Evolutionary conservation across 768 basidiomycete genomes (phyloP), one percentile per base, ranked within the genome.

Genomic region (Lactarius vividus): DNA sequence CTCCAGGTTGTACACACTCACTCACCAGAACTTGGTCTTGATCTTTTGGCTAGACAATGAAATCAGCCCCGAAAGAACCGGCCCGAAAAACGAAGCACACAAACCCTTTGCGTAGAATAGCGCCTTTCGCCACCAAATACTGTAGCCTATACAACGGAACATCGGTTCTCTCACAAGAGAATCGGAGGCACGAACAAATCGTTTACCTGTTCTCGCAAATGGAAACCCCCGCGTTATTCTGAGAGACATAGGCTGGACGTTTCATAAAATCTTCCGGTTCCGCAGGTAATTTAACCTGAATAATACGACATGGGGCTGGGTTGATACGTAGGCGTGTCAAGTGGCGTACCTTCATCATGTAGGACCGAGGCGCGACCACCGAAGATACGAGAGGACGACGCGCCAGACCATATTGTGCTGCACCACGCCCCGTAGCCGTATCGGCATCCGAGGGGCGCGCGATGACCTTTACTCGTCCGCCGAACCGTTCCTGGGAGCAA

Each of bases 81-180:
- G 35, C 54, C 46, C 35, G 31, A 26, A 55, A 55, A 63, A 63
- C 58, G 58, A 55, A 62, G 13, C n/a, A 10, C 29, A 76, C 85
- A 72, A 74, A 91, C 90, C 90, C 92, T 77, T 93, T 94, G 66
- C 91, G 83, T 70, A 94, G 76, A 71, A 94, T 92, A 28, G 91
- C 91, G 61, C 92, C 92, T 77, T 92, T 94, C 67, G 87, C 86
- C 61, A 94, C 91, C 54, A 95, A 82, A 75, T 94, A 95, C 73
- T 94, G 92, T 70, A 94, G 77, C 70, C 92, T 94, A 13, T 37
- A 72, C 23, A 23, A 52, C 49, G 26, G 26, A 13, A 52, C 11
- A 23, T 40, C 29, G 16, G 54, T 55, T 55, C 9, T 66, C 44
- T 57, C 5, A 44, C 26, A 31, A 33, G 29, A 29, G 16, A 28